These are phyloP conservation scores for Globisporangium carolinianum DNA, from an alignment of 352 stramenopile species.

Conservation along the genomic window DNA sequence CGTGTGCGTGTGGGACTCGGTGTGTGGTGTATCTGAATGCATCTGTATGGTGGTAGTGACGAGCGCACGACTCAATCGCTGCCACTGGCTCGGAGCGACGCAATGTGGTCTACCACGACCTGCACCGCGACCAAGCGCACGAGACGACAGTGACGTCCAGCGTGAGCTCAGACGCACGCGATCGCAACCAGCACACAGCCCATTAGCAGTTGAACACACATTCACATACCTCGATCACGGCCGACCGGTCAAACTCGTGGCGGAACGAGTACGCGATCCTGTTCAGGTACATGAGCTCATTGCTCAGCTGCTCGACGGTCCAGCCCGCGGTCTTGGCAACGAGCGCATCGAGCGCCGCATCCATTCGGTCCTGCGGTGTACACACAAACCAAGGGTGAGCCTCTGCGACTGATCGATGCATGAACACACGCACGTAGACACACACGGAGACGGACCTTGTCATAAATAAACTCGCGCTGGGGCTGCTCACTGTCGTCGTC, in stretches of 20 bases:
- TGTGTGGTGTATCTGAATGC: too few relatives aligned
- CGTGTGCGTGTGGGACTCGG: too few relatives aligned
- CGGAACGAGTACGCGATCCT: slow-evolving; percentile 64
- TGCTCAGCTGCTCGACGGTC: slow-evolving; percentile 67
- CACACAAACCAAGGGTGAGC: slow-evolving; percentile 1
- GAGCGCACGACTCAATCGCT: too few relatives aligned
- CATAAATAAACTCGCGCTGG: slow-evolving; percentile 62
- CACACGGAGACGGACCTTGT: slow-evolving; percentile 42
- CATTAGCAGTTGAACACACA: too few relatives aligned
- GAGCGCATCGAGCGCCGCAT: slow-evolving; percentile 29
- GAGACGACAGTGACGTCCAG: not conserved
- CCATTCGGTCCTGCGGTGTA: slow-evolving; percentile 43
- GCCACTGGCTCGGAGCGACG: slow-evolving; percentile 3
- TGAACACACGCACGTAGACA: too few relatives aligned
- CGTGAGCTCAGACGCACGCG: not conserved
- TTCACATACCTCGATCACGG: slow-evolving; percentile 53
- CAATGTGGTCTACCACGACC: slow-evolving; percentile 7
- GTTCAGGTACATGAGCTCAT: slow-evolving; percentile 63
- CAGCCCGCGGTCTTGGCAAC: slow-evolving; percentile 56
- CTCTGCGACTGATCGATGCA: not conserved
- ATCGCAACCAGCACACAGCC: not conserved
- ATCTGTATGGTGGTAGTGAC: too few relatives aligned
- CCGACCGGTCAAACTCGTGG: slow-evolving; percentile 46
- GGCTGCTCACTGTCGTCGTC: slow-evolving; percentile 3
- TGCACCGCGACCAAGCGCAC: not conserved